phyloP scores from a whole-genome alignment of 208 protist species.

The Herpetomonas samuelpessoai region DNA sequence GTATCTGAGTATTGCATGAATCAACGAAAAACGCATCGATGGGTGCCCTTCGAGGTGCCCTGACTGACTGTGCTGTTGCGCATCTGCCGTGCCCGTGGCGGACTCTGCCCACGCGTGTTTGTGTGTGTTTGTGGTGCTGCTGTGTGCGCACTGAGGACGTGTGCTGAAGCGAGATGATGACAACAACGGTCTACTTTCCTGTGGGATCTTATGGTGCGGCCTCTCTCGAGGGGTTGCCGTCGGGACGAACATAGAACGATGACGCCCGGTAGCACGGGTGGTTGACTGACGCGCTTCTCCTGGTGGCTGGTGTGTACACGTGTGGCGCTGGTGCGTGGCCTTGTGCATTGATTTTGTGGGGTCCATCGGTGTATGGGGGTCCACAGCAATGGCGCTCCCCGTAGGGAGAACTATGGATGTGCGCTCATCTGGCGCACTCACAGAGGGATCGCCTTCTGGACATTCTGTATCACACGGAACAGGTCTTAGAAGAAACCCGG shows the following conservation, averaged over 20 bases:
- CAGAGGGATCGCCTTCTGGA: no score
- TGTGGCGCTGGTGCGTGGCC: no score
- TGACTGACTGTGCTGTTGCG: neutral
- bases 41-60: constrained; percentile 19
- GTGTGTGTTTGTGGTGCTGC: neutral
- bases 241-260: constrained; percentile 17
- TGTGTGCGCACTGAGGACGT: no score
- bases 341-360: no score
- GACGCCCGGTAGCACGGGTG: constrained; percentile 15
- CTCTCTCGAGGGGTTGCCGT: constrained; percentile 9
- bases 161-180: constrained; percentile 21
- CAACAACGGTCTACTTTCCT: constrained; percentile 33
- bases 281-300: constrained; percentile 22
- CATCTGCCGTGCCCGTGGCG: neutral
- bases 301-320: no score
- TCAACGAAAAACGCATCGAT: constrained; percentile 55
- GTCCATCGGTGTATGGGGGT: no score
- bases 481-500: no score
- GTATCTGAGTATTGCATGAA: constrained; percentile 55
- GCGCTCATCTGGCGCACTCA: no score
- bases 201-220: constrained; percentile 30
- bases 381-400: no score
- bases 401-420: no score
- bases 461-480: no score
- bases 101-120: constrained; percentile 3